Base-by-base conservation (phyloP, 2,329 filamentous ascomycete species). In the Alternaria conjuncta region DNA sequence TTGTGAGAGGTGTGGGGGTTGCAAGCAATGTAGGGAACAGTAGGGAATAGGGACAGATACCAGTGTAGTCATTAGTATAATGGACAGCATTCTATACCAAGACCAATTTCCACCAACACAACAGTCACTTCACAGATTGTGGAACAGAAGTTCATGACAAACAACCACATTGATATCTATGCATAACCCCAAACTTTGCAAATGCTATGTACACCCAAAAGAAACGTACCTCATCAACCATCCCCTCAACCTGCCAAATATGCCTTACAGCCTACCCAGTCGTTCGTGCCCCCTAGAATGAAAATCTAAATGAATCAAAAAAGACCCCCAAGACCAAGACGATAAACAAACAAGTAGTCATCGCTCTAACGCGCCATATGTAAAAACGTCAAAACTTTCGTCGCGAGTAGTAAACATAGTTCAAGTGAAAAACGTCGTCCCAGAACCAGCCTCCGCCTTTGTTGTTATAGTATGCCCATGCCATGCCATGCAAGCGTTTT, bases 361-460 rank as follows among this genome's bases (percentile, higher is more conserved):
- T 53, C 53, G 53, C 53, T 55, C 54, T 56, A 56, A 56, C 41
- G 54, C 54, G 54, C 54, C 41, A 56, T 46, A 7, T 13, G 15
- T 21, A 28, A n/a, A 55, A 55, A 45, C 36, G 36, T 41, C 36
- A 41, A 41, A 41, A 41, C 9, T 41, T 41, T 18, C 36, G n/a
- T 41, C 36, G 36, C n/a, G 36, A 41, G 36, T 7, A 41, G 9
- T 18, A 41, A 41, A 41, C 4, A 41, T 41, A 5, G 36, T 41
- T 41, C 36, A 41, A n/a, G n/a, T 41, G 6, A 45, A 32, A 45
- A 15, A 8, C 13, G 32, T 28, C 41, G n/a, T 46, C 20, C 30
- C 44, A 53, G 23, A 53, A 53, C 49, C 49, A 41, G 20, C 30
- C 30, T 23, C 49, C 30, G 7, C 4, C 4, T 41, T 41, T 41